Conservation (phyloP, 2,329 filamentous ascomycete species). For the Tolypocladium inflatum region DNA sequence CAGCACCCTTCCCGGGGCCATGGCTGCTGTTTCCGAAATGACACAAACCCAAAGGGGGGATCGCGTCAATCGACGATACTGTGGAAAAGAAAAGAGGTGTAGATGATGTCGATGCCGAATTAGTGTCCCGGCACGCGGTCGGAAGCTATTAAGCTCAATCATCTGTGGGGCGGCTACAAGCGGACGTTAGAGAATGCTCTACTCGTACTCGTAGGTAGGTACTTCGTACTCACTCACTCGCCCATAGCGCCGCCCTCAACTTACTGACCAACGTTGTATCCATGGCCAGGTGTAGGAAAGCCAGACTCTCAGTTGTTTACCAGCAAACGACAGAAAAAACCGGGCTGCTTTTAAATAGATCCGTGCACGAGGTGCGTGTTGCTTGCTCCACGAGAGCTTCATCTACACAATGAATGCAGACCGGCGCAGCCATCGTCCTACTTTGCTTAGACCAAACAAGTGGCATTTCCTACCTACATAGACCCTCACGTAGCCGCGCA, state of each 20-base stretch:
- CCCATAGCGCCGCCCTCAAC: background rate
- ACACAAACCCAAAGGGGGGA: background rate
- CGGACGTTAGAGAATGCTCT: background rate
- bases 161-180: background rate
- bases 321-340: too few species aligned
- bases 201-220: too few species aligned
- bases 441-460: background rate
- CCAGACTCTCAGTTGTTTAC: too few species aligned
- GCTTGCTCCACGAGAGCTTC: background rate
- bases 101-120: background rate
- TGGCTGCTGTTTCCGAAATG: conserved; percentile 8
- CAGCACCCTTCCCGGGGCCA: conserved; percentile 48
- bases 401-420: background rate
- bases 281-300: too few species aligned
- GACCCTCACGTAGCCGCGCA: background rate
- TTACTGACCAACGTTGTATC: too few species aligned
- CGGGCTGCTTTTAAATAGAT: too few species aligned
- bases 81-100: background rate
- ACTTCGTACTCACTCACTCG: too few species aligned
- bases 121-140: background rate
- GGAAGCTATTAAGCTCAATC: background rate
- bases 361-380: background rate
- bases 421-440: too few species aligned
- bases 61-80: background rate
- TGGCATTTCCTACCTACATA: background rate